Evolutionary conservation across 805 yeast genomes (phyloP).

Genomic region (Candida parachauliodes): DNA sequence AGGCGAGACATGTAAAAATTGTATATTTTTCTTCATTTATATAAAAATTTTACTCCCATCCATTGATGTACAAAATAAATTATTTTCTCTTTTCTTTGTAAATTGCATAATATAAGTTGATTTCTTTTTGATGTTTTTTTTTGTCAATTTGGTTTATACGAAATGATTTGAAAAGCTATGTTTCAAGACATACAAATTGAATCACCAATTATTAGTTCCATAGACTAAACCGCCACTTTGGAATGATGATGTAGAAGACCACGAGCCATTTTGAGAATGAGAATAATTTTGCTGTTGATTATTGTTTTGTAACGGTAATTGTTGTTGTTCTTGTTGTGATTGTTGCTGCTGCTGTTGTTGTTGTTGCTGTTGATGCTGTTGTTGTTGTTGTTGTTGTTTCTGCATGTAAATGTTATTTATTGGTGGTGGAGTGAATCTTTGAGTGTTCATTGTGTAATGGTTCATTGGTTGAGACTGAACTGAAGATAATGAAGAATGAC

Average conservation of each 20-base stretch:
- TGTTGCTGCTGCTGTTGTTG: slow-evolving; percentile 7
- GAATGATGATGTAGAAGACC: slow-evolving; percentile 8
- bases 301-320: slow-evolving; percentile 2
- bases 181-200: too few relatives aligned
- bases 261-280: slow-evolving; percentile 4
- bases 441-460: slow-evolving; percentile 8
- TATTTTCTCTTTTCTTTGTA: too few relatives aligned
- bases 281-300: slow-evolving; percentile 1
- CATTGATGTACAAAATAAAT: too few relatives aligned
- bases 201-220: slow-evolving; percentile 8
- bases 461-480: slow-evolving; percentile 3
- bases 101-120: too few relatives aligned
- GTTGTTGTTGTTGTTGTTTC: slow-evolving; percentile 7
- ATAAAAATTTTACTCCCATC: too few relatives aligned
- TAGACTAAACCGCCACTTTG: slow-evolving; percentile 6
- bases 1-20: too few relatives aligned
- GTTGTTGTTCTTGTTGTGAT: too few relatives aligned
- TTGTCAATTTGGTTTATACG: too few relatives aligned
- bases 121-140: too few relatives aligned
- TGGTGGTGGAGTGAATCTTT: slow-evolving; percentile 5
- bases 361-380: slow-evolving; percentile 1
- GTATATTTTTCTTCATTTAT: too few relatives aligned
- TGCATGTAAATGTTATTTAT: slow-evolving; percentile 1
- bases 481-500: slow-evolving; percentile 7
- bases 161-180: too few relatives aligned